Evolutionary conservation across 495 filamentous ascomycete genomes (phyloP).

Genomic region (Podospora anserina): DNA sequence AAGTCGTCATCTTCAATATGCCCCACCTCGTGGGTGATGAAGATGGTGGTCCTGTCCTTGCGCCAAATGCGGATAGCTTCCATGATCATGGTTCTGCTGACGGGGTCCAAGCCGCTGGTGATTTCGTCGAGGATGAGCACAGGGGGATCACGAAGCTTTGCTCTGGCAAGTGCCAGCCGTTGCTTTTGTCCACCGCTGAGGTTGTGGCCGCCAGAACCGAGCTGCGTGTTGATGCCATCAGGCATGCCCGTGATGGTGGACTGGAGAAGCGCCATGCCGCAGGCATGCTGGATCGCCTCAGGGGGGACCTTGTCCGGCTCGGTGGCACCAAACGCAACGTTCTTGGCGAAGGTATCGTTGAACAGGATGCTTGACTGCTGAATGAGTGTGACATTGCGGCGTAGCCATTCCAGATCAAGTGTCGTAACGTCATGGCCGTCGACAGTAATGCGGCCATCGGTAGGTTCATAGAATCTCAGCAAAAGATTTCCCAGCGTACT

Average conservation of each 20-base stretch:
- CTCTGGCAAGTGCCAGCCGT: slow-evolving; percentile 69
- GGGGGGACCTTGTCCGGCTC: slow-evolving; percentile 48
- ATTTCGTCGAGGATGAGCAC: slow-evolving; percentile 88
- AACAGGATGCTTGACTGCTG: slow-evolving; percentile 84
- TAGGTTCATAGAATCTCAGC: slow-evolving; percentile 68
- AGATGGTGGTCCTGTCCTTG: slow-evolving; percentile 77
- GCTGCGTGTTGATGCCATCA: slow-evolving; percentile 66
- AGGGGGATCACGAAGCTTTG: slow-evolving; percentile 71
- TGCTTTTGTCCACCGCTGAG: slow-evolving; percentile 87
- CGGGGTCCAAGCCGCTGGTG: slow-evolving; percentile 75
- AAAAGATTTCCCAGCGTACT: slow-evolving; percentile 83
- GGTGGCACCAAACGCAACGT: slow-evolving; percentile 71
- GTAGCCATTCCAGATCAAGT: slow-evolving; percentile 69
- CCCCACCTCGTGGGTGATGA: slow-evolving; percentile 87
- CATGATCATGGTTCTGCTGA: slow-evolving; percentile 65
- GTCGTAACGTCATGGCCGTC: slow-evolving; percentile 62
- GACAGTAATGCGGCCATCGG: slow-evolving; percentile 62
- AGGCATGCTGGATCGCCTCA: slow-evolving; percentile 57
- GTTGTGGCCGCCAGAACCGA: slow-evolving; percentile 65
- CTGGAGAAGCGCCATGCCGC: slow-evolving; percentile 65
- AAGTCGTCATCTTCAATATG: slow-evolving; percentile 74
- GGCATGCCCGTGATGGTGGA: slow-evolving; percentile 70
- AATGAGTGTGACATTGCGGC: slow-evolving; percentile 74
- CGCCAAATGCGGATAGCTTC: slow-evolving; percentile 70
- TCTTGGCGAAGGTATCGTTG: slow-evolving; percentile 73